These are phyloP conservation scores for Tetrahymena malaccensis DNA, from an alignment of 73 alveolate genomes.

Conservation along the genomic window DNA sequence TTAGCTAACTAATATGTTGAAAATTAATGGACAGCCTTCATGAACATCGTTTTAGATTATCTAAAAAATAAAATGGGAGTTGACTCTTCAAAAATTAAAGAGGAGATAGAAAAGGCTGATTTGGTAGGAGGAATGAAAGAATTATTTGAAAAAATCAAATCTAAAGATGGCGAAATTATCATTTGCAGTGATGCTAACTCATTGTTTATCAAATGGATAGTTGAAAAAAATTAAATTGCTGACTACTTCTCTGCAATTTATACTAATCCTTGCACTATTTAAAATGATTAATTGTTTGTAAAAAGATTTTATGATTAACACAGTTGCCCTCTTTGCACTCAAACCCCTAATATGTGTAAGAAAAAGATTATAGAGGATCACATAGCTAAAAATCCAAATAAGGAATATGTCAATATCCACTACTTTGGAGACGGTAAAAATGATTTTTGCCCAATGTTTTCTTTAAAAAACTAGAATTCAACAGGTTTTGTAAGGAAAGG, in stretches of 20 bases:
- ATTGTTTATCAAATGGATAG: background rate
- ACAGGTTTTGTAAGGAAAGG: background rate
- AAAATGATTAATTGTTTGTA: background rate
- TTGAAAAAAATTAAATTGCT: background rate
- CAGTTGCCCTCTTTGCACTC: background rate
- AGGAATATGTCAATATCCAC: background rate
- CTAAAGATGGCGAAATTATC: background rate
- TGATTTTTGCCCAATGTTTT: background rate
- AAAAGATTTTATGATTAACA: background rate
- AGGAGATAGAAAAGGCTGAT: background rate
- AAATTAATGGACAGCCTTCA: background rate
- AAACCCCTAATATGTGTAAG: background rate
- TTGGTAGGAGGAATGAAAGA: background rate
- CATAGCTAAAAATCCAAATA: background rate
- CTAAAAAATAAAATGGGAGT: background rate
- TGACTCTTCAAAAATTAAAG: background rate
- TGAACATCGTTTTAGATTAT: background rate
- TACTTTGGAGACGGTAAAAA: background rate
- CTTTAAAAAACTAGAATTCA: background rate
- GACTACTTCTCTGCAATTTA: background rate
- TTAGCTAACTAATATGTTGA: background rate
- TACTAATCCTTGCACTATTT: background rate
- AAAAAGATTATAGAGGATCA: background rate
- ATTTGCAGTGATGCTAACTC: background rate
- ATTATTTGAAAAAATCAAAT: background rate